A percentile compares a stretch with the other conserved stretches of the same genome.
These are phyloP conservation scores for Diaporthe citrichinensis DNA, from an alignment of 2,329 filamentous ascomycete genomes.

Conservation along the genomic window DNA sequence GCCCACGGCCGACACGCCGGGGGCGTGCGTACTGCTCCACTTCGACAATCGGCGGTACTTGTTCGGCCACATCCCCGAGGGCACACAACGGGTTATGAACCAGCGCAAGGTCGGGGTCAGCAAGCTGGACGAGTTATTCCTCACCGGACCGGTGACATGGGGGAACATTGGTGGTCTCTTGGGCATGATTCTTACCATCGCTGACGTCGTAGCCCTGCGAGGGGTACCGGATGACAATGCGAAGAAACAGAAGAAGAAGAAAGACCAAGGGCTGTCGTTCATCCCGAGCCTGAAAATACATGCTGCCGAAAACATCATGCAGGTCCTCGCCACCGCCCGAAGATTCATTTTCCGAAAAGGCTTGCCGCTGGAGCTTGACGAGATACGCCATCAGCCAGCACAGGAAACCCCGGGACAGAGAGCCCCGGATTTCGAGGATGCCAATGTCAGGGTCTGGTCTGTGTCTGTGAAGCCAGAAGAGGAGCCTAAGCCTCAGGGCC, in stretches of 20 bases:
- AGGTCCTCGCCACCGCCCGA: slow-evolving; percentile 85
- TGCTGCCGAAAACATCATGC: slow-evolving; percentile 83
- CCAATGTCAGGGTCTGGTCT: slow-evolving; percentile 87
- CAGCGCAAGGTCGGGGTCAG: slow-evolving; percentile 76
- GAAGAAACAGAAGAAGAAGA: slow-evolving; percentile 58
- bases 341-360: slow-evolving; percentile 89
- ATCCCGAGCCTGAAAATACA: slow-evolving; percentile 74
- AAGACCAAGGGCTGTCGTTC: slow-evolving; percentile 53
- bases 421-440: slow-evolving; percentile 81
- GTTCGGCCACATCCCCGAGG: slow-evolving; percentile 87
- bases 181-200: slow-evolving; percentile 87
- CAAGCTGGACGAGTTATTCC: slow-evolving; percentile 82
- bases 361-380: slow-evolving; percentile 79
- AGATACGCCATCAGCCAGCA: slow-evolving; percentile 69
- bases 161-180: slow-evolving; percentile 83
- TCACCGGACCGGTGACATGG: slow-evolving; percentile 86
- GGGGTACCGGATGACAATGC: slow-evolving; percentile 50
- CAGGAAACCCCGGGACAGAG: slow-evolving; percentile 61
- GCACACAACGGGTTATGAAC: slow-evolving; percentile 82
- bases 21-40: slow-evolving; percentile 82
- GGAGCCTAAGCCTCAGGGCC: slow-evolving; percentile 45
- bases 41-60: slow-evolving; percentile 88
- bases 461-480: slow-evolving; percentile 65
- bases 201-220: slow-evolving; percentile 72
- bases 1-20: slow-evolving; percentile 89